Conservation (phyloP, 345 rosid species). For the Trapa bicornis region DNA sequence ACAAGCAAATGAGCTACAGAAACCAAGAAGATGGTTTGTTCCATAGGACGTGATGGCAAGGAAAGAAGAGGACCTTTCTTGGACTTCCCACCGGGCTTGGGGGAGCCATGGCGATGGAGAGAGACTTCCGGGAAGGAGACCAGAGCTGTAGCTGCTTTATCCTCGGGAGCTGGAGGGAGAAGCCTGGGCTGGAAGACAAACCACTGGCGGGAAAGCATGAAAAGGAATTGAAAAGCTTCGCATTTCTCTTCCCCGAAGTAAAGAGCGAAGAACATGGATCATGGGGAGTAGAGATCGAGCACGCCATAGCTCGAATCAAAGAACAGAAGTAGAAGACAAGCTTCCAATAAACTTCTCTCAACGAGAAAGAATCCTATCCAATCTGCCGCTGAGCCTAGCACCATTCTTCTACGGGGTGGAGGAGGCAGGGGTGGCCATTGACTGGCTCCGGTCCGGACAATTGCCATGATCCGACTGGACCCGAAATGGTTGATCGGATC, state of each 20-base stretch:
- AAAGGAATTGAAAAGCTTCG: slow-evolving; percentile 28
- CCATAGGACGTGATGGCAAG: not conserved
- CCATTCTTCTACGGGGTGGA: too few relatives aligned
- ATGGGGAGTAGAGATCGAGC: slow-evolving; percentile 27
- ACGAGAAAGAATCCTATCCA: slow-evolving; percentile 4
- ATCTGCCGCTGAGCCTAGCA: too few relatives aligned
- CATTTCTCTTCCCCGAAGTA: slow-evolving; percentile 10
- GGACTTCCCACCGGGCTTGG: slow-evolving; percentile 65
- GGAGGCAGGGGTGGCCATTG: too few relatives aligned
- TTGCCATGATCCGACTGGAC: not conserved
- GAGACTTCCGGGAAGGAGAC: slow-evolving; percentile 42
- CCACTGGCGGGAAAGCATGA: slow-evolving; percentile 18
- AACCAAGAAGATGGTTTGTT: not conserved
- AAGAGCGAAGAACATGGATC: slow-evolving; percentile 16
- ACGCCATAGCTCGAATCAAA: slow-evolving; percentile 33
- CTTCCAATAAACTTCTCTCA: not conserved
- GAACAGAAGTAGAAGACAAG: not conserved
- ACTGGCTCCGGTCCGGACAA: too few relatives aligned
- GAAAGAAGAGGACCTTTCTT: slow-evolving; percentile 38
- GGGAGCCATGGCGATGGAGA: slow-evolving; percentile 97
- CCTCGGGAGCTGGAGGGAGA: slow-evolving; percentile 36
- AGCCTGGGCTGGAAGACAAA: slow-evolving; percentile 38
- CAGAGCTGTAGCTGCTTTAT: slow-evolving; percentile 29
- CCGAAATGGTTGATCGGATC: too few relatives aligned
- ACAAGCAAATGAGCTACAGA: not conserved